Evolutionary conservation across 1,284 basidiomycete species (phyloP).

Genomic region (Pterulicium gracile): DNA sequence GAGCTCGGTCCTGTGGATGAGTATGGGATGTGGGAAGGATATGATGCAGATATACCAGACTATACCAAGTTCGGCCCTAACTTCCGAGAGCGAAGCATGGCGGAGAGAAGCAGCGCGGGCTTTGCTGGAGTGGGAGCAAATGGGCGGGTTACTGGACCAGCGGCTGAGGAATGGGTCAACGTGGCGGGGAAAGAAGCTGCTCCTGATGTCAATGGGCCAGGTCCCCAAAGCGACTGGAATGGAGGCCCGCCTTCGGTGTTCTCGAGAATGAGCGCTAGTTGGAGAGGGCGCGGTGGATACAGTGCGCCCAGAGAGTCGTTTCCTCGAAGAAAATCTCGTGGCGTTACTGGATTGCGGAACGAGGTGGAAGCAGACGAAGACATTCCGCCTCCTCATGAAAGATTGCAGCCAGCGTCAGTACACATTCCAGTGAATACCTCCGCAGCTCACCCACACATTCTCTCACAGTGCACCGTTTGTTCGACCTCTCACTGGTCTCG

Average conservation of each 20-base stretch:
- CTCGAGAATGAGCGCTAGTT: background rate
- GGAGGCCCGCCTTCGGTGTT: background rate
- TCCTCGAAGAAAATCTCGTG: constrained; percentile 1
- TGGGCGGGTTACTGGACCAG: constrained; percentile 33
- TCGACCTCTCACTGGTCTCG: constrained; percentile 55
- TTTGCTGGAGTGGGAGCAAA: constrained; percentile 23
- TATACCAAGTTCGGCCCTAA: constrained; percentile 44
- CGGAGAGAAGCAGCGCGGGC: constrained; percentile 17
- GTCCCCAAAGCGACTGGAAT: background rate
- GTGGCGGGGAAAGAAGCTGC: background rate
- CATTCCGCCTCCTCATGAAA: constrained; percentile 52
- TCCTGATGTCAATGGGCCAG: background rate
- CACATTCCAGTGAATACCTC: background rate
- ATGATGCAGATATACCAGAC: constrained; percentile 34
- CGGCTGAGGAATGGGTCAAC: constrained; percentile 8
- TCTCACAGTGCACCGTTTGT: constrained; percentile 45
- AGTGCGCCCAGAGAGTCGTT: background rate
- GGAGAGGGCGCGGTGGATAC: background rate
- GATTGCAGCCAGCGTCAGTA: constrained; percentile 42
- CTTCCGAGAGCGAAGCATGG: constrained; percentile 20
- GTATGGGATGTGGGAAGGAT: constrained; percentile 11
- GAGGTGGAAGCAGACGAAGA: constrained; percentile 19
- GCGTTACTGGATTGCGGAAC: constrained; percentile 12
- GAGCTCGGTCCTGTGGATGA: constrained; percentile 25
- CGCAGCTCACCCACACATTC: background rate